Evolutionary conservation across 306 rosid genomes (phyloP), one percentile per base, ranked within the genome.

Genomic region (Pueraria montana): DNA sequence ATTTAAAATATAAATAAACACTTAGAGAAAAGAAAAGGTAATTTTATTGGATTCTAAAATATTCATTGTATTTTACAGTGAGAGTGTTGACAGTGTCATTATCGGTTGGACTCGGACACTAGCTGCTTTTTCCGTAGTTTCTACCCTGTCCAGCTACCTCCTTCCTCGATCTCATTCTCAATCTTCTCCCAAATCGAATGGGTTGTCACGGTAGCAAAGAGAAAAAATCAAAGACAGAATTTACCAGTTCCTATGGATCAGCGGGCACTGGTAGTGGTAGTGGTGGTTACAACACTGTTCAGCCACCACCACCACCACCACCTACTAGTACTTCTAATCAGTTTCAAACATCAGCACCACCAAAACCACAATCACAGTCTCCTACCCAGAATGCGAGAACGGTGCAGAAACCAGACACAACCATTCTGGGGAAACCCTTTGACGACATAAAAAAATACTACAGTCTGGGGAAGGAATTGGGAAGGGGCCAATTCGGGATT

Each of bases 401-500:
- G 8, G 86, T 68, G 52, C 91, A 72, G 72, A 84, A 82, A 61
- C 43, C 72, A 1, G 94, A 87, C 6, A n/a, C 62, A 16, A 84
- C 93, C 56, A 90, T 93, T 45, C 86, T 95, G 9, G 95, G 92
- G 0, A 91, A 89, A 72, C 93, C 97, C 72, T 86, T 86, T 70
- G 94, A 90, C 8, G 97, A 93, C 58, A 85, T 95, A 5, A 93
- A 80, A 76, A 81, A 84, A 30, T 52, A 83, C 85, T 95, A 95
- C 78, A 87, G 89, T 58, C 76, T 95, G 20, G 95, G 98, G 1
- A 93, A 89, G 53, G 98, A 95, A 80, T 75, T 95, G 73, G 98
- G 97, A 9, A 82, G 98, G 56, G 98, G 98, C 8, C 98, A 95
- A 81, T 95, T 90, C 74, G 98, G 98, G 52, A 87, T 95, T 27